These are phyloP conservation scores for Trichoderma citrinoviride DNA, from an alignment of 2,329 filamentous ascomycete species.

Conservation along the genomic window DNA sequence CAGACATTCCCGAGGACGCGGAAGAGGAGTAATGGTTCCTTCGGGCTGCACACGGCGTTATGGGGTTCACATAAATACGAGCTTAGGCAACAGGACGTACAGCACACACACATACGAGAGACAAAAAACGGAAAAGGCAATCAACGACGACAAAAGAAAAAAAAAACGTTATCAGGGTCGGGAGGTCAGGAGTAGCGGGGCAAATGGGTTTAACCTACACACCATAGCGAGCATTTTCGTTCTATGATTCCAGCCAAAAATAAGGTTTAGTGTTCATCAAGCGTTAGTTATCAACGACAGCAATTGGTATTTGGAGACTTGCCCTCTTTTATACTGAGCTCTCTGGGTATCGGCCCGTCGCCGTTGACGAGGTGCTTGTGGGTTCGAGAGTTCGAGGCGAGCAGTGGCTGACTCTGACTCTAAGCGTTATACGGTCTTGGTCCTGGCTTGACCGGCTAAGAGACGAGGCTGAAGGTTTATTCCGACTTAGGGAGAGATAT, in stretches of 20 bases:
- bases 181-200: conserved; percentile 20
- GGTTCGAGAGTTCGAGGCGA: background rate
- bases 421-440: background rate
- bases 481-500: too few species aligned
- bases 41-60: conserved; percentile 21
- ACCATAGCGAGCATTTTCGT: conserved; percentile 38
- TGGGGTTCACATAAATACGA: conserved; percentile 17
- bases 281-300: conserved; percentile 31
- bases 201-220: conserved; percentile 28
- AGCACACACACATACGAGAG: conserved; percentile 10
- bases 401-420: background rate
- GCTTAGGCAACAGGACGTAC: conserved; percentile 20
- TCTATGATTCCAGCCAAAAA: conserved; percentile 31
- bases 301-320: conserved; percentile 23
- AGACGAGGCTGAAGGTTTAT: too few species aligned
- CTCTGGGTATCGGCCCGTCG: background rate
- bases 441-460: too few species aligned
- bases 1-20: conserved; percentile 49
- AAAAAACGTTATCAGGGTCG: conserved; percentile 9
- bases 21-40: conserved; percentile 47
- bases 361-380: conserved; percentile 1
- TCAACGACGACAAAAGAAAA: background rate
- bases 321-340: background rate
- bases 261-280: conserved; percentile 26
- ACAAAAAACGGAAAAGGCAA: background rate